Base-by-base conservation (phyloP, 2,329 filamentous ascomycete genomes). In the Sordariomycetes sp. region DNA sequence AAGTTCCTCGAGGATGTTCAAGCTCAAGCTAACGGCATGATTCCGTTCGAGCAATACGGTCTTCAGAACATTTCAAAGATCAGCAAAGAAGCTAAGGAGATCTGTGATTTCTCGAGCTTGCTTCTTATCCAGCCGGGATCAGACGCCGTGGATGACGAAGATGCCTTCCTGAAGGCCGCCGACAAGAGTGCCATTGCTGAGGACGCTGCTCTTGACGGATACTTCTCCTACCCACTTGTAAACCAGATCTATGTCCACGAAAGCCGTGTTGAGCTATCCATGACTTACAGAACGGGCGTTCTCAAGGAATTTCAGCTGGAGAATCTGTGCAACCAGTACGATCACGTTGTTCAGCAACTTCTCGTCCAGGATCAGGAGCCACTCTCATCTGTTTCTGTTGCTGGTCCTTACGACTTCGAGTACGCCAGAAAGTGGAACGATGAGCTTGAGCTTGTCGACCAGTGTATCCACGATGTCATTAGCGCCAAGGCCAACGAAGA, bases 41-140 rank as follows among this genome's bases (percentile, higher is more conserved):
- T 45, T 14, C 36, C 44, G 2, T 41, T 37, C 26, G 44, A 47
- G 24, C 44, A 47, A 11, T 30, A 31, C 5, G 44, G 44, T 3
- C 39, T 47, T 11, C 42, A 42, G 11, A 21, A 26, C 8, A 44
- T 47, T 15, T 23, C 34, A 6, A 16, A 23, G 8, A 12, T 47
- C 7, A 38, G 31, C 9, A 27, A 33, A 9, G 36, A 43, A 12
- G 28, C 40, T 12, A 27, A 29, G 14, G 35, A 26, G 2, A 21
- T 27, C 6, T 34, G 24, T 21, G 20, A 37, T n/a, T 37, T 37
- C 25, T 15, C 25, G 8, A 34, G 24, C 18, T 21, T 37, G 11
- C 20, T 37, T 5, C 15, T 33, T 20, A 19, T 36, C 27, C 29
- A 36, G 32, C 27, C 34, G n/a, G n/a, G 24, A 21, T 16, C 21